Base-by-base conservation (phyloP, 352 stramenopile genomes). In the Globisporangium heterothallicum region DNA sequence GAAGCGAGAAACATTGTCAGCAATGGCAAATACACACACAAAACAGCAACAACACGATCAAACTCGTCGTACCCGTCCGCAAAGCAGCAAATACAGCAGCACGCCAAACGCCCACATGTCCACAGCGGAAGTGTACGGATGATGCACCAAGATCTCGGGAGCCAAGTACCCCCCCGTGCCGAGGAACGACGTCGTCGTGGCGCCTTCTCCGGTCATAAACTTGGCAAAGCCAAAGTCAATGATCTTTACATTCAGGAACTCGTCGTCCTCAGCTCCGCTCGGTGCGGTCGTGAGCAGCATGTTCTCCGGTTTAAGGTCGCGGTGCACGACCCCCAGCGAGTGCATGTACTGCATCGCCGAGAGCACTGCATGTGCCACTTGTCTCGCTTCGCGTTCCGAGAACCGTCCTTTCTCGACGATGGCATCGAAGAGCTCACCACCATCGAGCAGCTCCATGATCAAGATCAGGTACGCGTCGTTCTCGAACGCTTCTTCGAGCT, bases 181-280 rank as follows among this genome's bases (percentile, higher is more conserved):
- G 8, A 94, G 49, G 64, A 94, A 92, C 34, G 74, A 83, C 0
- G 72, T 84, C 47, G 78, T 86, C 18, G 73, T 78, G 26, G 58
- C 78, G 6, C 68, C 53, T 13, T 84, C 66, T 8, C 67, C 56
- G 9, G 72, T 62, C 22, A 96, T 61, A 38, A 96, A 73, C 66
- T 99, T 99, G 30, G 88, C 88, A 38, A 99, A 87, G 6, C 97
- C 97, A 84, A 99, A 99, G 73, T 99, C 97, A 63, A 99, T 99
- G 51, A 99, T 97, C 73, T 99, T 99, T 13, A 99, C 69, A 2
- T 72, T 52, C 48, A 90, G 32, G 5, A 51, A 29, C 21, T 55
- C 56, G 6, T 42, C 42, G 24, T 35, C 49, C 22, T 58, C 49
- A 6, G 61, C 38, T 22, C 40, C 42, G 32, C 54, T 45, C 48